Conservation (phyloP, 768 basidiomycete species). For the Lactarius indigo region DNA sequence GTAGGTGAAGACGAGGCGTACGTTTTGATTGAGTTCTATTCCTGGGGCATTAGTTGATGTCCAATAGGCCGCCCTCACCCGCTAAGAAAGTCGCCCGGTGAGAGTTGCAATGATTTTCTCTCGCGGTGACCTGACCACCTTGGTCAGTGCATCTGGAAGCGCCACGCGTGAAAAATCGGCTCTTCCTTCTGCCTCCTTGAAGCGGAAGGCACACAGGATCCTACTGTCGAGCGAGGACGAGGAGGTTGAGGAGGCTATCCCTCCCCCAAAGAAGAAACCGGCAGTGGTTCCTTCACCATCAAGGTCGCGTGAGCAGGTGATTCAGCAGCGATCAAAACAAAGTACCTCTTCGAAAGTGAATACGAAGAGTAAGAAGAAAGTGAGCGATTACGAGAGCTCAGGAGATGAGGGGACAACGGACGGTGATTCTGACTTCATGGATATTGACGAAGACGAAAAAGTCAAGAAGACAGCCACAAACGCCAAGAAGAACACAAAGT, state of each 20-base stretch:
- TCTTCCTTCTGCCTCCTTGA: conserved; percentile 15
- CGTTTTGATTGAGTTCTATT: conserved; percentile 5
- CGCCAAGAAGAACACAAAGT: conserved; percentile 18
- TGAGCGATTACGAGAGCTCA: conserved; percentile 33
- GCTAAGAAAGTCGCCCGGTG: neutral
- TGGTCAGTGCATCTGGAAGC: conserved; percentile 6
- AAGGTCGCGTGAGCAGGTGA: neutral
- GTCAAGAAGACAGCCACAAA: conserved; percentile 25
- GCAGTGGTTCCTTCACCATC: neutral
- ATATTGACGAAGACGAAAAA: conserved; percentile 25
- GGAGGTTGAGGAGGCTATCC: conserved; percentile 18
- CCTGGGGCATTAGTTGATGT: neutral
- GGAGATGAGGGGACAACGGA: conserved; percentile 30
- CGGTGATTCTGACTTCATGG: conserved; percentile 26
- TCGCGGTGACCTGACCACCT: neutral
- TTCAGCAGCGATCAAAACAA: conserved; percentile 22
- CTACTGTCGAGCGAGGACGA: conserved; percentile 22
- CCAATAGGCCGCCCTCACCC: neutral
- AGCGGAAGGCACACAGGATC: conserved; percentile 22
- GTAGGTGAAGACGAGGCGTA: conserved; percentile 20
- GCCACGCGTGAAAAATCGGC: conserved; percentile 3
- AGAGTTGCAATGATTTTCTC: neutral
- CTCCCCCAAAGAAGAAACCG: conserved; percentile 23
- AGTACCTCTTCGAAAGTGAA: conserved; percentile 23
- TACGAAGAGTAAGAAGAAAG: conserved; percentile 33